These are phyloP conservation scores for Rhypophila decipiens DNA, from an alignment of 495 filamentous ascomycete species.

Conservation along the genomic window DNA sequence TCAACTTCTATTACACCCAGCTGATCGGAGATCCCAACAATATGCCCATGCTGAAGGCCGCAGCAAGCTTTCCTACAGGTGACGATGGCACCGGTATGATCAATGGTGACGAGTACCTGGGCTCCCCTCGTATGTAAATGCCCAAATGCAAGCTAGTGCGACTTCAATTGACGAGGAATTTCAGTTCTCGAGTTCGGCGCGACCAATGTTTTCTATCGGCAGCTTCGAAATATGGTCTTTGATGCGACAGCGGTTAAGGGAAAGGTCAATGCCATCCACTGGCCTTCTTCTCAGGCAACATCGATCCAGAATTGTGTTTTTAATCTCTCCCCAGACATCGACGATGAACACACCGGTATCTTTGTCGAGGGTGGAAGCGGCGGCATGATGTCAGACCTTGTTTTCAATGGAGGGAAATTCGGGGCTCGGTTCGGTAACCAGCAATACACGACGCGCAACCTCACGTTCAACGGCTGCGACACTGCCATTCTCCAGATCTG, in stretches of 20 bases:
- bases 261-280: slow-evolving; percentile 73
- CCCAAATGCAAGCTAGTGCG: too few species aligned
- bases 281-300: slow-evolving; percentile 92
- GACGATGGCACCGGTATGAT: slow-evolving; percentile 19
- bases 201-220: slow-evolving; percentile 93
- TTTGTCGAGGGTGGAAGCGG: slow-evolving; percentile 72
- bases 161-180: too few species aligned
- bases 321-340: slow-evolving; percentile 52
- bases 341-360: slow-evolving; percentile 63
- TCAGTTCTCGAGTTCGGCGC: slow-evolving; percentile 28
- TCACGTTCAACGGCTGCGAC: slow-evolving; percentile 75
- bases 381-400: slow-evolving; percentile 65
- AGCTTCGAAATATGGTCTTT: slow-evolving; percentile 85
- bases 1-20: slow-evolving; percentile 62
- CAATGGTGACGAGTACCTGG: too few species aligned
- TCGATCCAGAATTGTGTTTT: slow-evolving; percentile 81
- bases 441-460: slow-evolving; percentile 85
- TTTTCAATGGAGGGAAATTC: slow-evolving; percentile 59
- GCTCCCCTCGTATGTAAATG: too few species aligned
- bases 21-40: slow-evolving; percentile 54
- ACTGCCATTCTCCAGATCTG: slow-evolving; percentile 84
- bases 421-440: slow-evolving; percentile 66
- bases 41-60: slow-evolving; percentile 67
- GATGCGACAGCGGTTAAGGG: slow-evolving; percentile 64
- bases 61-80: slow-evolving; percentile 44